Evolutionary conservation across 2,329 filamentous ascomycete species (phyloP).

Genomic region (Colletotrichum sp.): DNA sequence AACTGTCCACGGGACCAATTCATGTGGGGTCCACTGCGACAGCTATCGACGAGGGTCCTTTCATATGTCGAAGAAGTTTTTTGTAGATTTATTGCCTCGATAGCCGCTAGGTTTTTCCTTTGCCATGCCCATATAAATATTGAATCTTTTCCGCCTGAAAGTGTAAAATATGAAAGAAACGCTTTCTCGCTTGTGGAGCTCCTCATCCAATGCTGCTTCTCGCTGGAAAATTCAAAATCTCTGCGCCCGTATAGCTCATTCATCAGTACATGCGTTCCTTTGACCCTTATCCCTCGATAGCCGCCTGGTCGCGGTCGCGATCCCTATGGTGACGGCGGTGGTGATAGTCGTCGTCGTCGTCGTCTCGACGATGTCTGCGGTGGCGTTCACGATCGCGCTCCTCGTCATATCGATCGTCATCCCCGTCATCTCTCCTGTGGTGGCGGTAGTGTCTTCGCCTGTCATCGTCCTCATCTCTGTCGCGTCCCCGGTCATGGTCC

Average conservation of each 20-base stretch:
- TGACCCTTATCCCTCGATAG: constrained; percentile 14
- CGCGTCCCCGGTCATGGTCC: constrained; percentile 24
- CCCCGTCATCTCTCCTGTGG: constrained; percentile 37
- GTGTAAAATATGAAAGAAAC: background rate
- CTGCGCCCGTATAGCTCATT: background rate
- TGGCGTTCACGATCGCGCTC: constrained; percentile 32
- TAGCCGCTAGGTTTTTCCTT: background rate
- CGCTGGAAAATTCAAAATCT: background rate
- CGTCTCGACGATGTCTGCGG: constrained; percentile 30
- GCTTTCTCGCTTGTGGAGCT: constrained; percentile 5
- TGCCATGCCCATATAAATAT: background rate
- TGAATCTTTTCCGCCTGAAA: background rate
- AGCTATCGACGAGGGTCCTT: too few species aligned
- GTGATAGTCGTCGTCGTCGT: constrained; percentile 34
- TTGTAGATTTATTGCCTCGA: background rate
- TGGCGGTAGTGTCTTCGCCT: constrained; percentile 23
- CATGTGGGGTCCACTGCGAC: background rate
- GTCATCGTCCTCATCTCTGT: constrained; percentile 28
- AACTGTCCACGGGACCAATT: background rate
- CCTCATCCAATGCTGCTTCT: background rate
- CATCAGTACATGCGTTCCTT: background rate
- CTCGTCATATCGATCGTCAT: constrained; percentile 40
- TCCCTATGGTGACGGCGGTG: constrained; percentile 37
- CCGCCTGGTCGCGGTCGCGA: constrained; percentile 28
- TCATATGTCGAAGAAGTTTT: background rate